Percentiles rank a stretch among this genome's conserved stretches.
These are phyloP conservation scores for Candida insectalens DNA, from an alignment of 805 yeast genomes.

Conservation along the genomic window DNA sequence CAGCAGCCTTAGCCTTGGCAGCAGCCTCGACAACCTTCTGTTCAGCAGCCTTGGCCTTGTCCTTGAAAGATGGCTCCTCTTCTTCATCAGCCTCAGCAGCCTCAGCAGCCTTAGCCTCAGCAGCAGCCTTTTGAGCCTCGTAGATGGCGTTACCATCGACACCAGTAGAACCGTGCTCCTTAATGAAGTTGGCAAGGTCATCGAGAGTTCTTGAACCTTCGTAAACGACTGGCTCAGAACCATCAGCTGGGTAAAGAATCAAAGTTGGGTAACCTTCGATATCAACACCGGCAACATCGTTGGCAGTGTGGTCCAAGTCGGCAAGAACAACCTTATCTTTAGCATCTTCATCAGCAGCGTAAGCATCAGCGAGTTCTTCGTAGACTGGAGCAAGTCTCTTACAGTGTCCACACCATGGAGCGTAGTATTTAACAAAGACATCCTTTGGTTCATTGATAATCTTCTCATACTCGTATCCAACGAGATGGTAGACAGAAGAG, in stretches of 20 bases:
- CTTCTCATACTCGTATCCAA: slow-evolving; percentile 73
- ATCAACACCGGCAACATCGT: slow-evolving; percentile 70
- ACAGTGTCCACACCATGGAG: slow-evolving; percentile 98
- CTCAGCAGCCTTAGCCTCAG: slow-evolving; percentile 19
- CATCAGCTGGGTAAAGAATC: slow-evolving; percentile 80
- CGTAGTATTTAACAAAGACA: slow-evolving; percentile 83
- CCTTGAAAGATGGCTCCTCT: background rate
- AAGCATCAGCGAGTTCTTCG: slow-evolving; percentile 76
- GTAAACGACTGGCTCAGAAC: slow-evolving; percentile 55
- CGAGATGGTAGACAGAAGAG: slow-evolving; percentile 57
- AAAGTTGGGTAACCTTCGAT: slow-evolving; percentile 91
- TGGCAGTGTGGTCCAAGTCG: slow-evolving; percentile 79
- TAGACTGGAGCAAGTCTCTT: slow-evolving; percentile 81
- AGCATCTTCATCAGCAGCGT: slow-evolving; percentile 38
- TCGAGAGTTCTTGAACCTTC: slow-evolving; percentile 68
- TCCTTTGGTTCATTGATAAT: slow-evolving; percentile 57
- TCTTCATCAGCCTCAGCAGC: slow-evolving; percentile 12
- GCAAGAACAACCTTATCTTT: slow-evolving; percentile 61
- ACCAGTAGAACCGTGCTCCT: slow-evolving; percentile 52
- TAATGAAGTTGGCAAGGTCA: slow-evolving; percentile 58
- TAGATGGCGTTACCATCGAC: slow-evolving; percentile 42
- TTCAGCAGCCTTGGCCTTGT: background rate
- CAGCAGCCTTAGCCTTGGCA: background rate
- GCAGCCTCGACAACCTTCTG: background rate
- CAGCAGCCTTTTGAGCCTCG: slow-evolving; percentile 12